Evolutionary conservation across 1,139 yeast genomes (phyloP).

Genomic region (Zygosaccharomyces sapae): DNA sequence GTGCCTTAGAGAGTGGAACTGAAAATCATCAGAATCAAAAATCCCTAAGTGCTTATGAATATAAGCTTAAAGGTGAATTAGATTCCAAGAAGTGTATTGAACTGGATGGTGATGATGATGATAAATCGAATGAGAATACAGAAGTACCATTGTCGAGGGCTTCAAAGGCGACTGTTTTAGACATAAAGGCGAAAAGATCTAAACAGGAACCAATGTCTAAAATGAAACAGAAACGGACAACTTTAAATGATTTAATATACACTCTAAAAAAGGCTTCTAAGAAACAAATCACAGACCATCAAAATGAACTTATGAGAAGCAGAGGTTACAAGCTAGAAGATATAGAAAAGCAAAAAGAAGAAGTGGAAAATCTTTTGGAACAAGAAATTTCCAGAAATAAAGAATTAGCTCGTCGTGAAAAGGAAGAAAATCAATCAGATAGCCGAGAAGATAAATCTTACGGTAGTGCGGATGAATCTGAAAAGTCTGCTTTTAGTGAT

Average conservation of each 20-base stretch:
- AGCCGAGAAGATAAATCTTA: conserved; percentile 12
- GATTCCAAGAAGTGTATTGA: conserved; percentile 14
- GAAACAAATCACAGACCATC: conserved; percentile 35
- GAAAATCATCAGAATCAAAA: neutral
- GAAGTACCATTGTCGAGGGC: conserved; percentile 13
- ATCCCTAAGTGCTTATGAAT: conserved; percentile 21
- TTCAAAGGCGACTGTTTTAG: conserved; percentile 38
- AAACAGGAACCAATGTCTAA: conserved; percentile 22
- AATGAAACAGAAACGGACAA: conserved; percentile 16
- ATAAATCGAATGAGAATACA: conserved; percentile 17
- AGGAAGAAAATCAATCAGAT: conserved; percentile 38
- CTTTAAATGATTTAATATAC: conserved; percentile 28
- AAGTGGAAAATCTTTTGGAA: conserved; percentile 52
- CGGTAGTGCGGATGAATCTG: conserved; percentile 13
- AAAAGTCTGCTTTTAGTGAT: conserved; percentile 30
- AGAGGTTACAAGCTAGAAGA: conserved; percentile 31
- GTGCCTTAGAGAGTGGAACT: neutral
- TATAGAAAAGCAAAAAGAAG: conserved; percentile 33
- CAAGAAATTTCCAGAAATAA: conserved; percentile 56
- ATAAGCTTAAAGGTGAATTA: conserved; percentile 18
- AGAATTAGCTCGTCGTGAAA: conserved; percentile 51
- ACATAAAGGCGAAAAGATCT: conserved; percentile 37
- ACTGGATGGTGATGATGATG: conserved; percentile 21
- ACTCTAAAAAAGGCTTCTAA: conserved; percentile 34
- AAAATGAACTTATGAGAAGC: conserved; percentile 26